A percentile compares a stretch with the other conserved stretches of the same genome.
These are phyloP conservation scores for Saccharomycopsis phalli DNA, from an alignment of 1,139 yeast genomes.

Conservation along the genomic window DNA sequence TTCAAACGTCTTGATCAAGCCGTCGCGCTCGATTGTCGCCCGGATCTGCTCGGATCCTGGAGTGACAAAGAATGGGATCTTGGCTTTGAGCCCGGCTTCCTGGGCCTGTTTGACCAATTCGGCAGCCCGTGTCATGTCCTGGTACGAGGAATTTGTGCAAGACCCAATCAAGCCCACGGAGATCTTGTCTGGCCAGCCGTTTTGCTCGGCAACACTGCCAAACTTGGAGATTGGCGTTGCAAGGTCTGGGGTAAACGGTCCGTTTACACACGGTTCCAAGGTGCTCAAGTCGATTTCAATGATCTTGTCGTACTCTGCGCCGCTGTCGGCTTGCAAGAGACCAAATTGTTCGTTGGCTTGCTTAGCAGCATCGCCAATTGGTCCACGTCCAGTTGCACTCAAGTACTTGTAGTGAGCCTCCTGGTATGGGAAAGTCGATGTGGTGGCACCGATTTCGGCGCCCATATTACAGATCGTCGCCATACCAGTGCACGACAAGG, in stretches of 20 bases:
- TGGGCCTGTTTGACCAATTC: conserved; percentile 82
- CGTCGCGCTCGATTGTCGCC: conserved; percentile 95
- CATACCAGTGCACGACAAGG: conserved; percentile 95
- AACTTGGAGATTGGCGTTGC: conserved; percentile 76
- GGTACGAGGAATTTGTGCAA: conserved; percentile 95
- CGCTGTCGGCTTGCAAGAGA: conserved; percentile 70
- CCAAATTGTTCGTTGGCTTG: conserved; percentile 46
- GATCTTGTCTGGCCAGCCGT: conserved; percentile 75
- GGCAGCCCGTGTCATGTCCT: conserved; percentile 94
- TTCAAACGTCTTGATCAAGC: conserved; percentile 69
- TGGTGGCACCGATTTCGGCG: conserved; percentile 98
- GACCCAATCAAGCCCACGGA: conserved; percentile 94
- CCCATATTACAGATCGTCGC: conserved; percentile 99
- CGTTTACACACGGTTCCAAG: conserved; percentile 85
- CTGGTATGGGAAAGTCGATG: conserved; percentile 93
- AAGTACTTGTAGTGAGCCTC: conserved; percentile 71
- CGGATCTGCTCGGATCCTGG: conserved; percentile 99
- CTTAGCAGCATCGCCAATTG: conserved; percentile 72
- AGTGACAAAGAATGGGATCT: conserved; percentile 85
- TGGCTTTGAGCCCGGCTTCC: conserved; percentile 79
- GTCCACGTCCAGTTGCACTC: conserved; percentile 69
- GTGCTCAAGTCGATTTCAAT: conserved; percentile 67
- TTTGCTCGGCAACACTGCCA: conserved; percentile 50
- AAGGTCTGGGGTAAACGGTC: conserved; percentile 93
- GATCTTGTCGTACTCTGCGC: conserved; percentile 75